phyloP scores from a whole-genome alignment of 73 alveolate species.

The Paramecium sexaurelia region DNA sequence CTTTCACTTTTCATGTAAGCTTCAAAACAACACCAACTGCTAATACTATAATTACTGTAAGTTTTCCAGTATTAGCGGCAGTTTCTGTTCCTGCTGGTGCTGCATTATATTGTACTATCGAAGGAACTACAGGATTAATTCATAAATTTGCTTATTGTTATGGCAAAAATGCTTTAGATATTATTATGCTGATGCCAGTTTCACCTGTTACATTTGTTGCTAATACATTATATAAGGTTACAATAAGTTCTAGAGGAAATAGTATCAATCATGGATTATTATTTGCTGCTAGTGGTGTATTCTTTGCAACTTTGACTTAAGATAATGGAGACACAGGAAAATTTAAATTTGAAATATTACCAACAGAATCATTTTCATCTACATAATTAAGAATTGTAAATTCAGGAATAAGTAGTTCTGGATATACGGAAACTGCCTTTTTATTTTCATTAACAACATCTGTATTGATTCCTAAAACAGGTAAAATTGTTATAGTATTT shows the following conservation, averaged over 20 bases:
- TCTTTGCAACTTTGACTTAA: neutral
- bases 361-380: neutral
- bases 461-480: neutral
- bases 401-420: neutral
- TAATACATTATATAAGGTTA: neutral
- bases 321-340: slow-evolving; percentile 38
- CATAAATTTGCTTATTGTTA: slow-evolving; percentile 12
- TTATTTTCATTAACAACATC: slow-evolving; percentile 7
- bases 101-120: neutral
- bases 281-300: slow-evolving; percentile 8
- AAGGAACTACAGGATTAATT: neutral
- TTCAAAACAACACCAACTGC: slow-evolving; percentile 19
- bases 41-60: neutral
- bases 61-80: neutral
- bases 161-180: neutral
- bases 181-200: neutral
- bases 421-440: neutral
- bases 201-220: slow-evolving; percentile 22
- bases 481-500: slow-evolving; percentile 53
- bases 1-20: neutral
- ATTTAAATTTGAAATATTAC: slow-evolving; percentile 4
- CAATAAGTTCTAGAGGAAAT: neutral
- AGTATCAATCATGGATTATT: slow-evolving; percentile 34
- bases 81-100: slow-evolving; percentile 24
- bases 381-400: neutral